Evolutionary conservation across 116 monocot genomes (phyloP).

Genomic region (Papilionanthe hybrid): DNA sequence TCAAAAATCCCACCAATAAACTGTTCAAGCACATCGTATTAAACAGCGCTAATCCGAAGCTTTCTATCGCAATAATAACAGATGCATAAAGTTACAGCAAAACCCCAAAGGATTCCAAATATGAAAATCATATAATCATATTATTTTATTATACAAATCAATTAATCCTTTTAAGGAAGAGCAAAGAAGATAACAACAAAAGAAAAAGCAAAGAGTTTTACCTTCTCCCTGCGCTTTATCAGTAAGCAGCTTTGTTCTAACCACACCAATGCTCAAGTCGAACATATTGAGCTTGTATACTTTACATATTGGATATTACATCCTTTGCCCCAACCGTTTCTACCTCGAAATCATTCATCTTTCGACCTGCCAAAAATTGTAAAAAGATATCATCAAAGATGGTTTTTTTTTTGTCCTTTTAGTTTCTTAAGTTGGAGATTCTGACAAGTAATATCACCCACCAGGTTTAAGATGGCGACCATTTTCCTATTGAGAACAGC

Average conservation of each 20-base stretch:
- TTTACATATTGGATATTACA: not conserved
- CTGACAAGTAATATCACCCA: not conserved
- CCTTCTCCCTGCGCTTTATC: conserved; percentile 10
- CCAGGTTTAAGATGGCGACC: not conserved
- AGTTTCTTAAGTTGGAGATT: not conserved
- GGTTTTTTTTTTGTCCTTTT: not conserved
- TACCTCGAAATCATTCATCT: not conserved
- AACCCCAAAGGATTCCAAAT: not conserved
- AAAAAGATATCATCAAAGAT: not conserved
- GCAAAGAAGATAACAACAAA: not conserved
- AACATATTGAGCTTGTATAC: conserved; percentile 1
- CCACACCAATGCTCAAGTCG: conserved; percentile 10
- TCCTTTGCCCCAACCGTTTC: not conserved
- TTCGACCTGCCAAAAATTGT: not conserved
- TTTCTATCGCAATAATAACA: not conserved
- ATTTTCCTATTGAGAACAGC: not conserved
- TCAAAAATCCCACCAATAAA: not conserved
- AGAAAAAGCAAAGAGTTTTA: not conserved
- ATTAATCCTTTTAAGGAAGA: not conserved
- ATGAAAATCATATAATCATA: not conserved
- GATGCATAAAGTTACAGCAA: not conserved
- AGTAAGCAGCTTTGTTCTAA: conserved; percentile 5
- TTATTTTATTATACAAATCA: not conserved
- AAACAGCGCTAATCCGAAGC: not conserved
- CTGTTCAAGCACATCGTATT: not conserved